A percentile compares a stretch with the other conserved stretches of the same genome.
These are phyloP conservation scores for Fusarium napiforme DNA, from an alignment of 2,329 filamentous ascomycete species.

Conservation along the genomic window DNA sequence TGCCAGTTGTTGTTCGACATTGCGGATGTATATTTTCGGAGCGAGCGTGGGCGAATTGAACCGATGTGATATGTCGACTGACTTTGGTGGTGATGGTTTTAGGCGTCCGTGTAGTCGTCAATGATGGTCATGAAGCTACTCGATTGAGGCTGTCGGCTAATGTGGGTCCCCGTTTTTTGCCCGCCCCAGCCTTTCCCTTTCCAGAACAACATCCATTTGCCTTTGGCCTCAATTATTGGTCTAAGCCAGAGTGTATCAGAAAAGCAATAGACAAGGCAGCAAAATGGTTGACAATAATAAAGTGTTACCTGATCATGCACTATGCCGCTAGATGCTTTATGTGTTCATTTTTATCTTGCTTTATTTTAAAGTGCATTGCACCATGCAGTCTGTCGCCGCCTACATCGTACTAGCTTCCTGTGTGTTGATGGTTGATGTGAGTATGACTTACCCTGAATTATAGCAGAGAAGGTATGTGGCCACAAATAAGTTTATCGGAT, in stretches of 20 bases:
- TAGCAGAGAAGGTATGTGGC: not conserved
- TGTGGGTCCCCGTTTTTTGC: constrained; percentile 42
- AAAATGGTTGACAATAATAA: not conserved
- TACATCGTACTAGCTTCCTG: not conserved
- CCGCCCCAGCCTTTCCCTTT: constrained; percentile 39
- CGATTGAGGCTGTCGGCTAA: constrained; percentile 41
- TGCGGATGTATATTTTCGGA: constrained; percentile 9
- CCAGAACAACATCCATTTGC: constrained; percentile 4
- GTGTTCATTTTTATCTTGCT: not conserved
- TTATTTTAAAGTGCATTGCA: not conserved
- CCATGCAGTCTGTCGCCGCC: not conserved
- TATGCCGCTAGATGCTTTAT: not conserved
- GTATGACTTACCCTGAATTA: not conserved
- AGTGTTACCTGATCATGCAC: no score
- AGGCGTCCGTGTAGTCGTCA: constrained; percentile 30
- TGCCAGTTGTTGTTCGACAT: constrained; percentile 56
- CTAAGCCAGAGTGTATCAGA: not conserved
- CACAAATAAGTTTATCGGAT: not conserved
- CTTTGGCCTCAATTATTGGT: not conserved
- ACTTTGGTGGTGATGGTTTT: constrained; percentile 26
- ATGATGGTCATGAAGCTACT: constrained; percentile 42
- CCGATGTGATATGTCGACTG: constrained; percentile 27
- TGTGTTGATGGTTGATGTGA: not conserved
- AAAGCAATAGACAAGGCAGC: not conserved
- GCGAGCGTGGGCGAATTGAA: constrained; percentile 12